phyloP scores from a whole-genome alignment of 129 eudicot genomes.

The Tanacetum coccineum region DNA sequence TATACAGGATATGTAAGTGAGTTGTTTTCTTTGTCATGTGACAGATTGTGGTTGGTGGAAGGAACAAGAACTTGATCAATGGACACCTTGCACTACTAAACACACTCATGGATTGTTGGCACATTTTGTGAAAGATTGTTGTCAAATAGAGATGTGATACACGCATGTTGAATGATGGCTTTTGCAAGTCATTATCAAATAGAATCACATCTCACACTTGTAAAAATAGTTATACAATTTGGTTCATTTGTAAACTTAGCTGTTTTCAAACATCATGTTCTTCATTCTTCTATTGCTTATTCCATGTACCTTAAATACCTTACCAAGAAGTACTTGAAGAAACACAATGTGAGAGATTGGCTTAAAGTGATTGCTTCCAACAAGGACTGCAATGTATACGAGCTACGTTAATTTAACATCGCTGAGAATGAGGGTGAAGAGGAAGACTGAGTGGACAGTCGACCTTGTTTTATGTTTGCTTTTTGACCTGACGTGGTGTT shows the following conservation, averaged over 20 bases:
- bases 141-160: too few species aligned
- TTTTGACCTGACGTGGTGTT: conserved; percentile 14
- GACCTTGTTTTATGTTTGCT: too few species aligned
- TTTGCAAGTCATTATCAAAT: too few species aligned
- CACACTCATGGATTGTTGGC: too few species aligned
- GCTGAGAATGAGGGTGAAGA: conserved; percentile 38
- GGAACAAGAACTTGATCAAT: too few species aligned
- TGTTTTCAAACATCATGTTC: not conserved
- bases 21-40: too few species aligned
- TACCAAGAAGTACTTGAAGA: conserved; percentile 41
- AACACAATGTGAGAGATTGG: conserved; percentile 42
- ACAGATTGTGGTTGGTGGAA: too few species aligned
- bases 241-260: not conserved
- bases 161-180: too few species aligned
- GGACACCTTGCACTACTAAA: too few species aligned
- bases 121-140: too few species aligned
- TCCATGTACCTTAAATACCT: conserved; percentile 33
- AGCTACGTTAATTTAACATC: conserved; percentile 30
- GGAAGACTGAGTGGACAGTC: conserved; percentile 28
- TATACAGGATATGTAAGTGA: too few species aligned
- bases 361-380: conserved; percentile 32
- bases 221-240: not conserved
- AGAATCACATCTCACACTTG: not conserved
- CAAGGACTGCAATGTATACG: conserved; percentile 36
- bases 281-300: not conserved